phyloP scores from a whole-genome alignment of 2,329 filamentous ascomycete genomes.

The Berkeleyomyces basicola region DNA sequence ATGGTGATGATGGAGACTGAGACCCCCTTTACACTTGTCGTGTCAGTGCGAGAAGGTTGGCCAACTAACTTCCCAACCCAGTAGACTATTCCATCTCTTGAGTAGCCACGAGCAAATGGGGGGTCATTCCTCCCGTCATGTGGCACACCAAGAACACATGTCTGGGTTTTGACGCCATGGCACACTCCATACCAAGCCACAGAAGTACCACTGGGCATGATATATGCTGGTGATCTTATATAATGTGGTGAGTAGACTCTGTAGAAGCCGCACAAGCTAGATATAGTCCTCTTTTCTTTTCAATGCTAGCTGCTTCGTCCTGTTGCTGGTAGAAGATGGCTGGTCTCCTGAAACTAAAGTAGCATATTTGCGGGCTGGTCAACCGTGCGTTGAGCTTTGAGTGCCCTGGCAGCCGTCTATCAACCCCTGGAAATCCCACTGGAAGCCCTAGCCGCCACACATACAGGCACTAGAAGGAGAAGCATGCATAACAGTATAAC shows the following conservation, averaged over 20 bases:
- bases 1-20: not conserved
- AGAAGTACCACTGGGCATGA: not conserved
- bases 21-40: not conserved
- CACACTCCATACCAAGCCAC: not conserved
- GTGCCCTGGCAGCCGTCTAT: not conserved
- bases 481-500: too few species aligned
- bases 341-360: conserved; percentile 1
- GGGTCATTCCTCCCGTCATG: not conserved
- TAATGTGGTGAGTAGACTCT: too few species aligned
- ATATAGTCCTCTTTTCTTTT: not conserved
- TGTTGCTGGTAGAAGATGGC: not conserved
- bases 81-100: not conserved
- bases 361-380: not conserved
- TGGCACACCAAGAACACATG: not conserved
- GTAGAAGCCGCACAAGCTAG: not conserved
- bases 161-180: not conserved
- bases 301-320: not conserved
- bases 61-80: not conserved
- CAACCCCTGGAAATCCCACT: conserved; percentile 9
- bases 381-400: not conserved
- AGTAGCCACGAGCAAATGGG: not conserved
- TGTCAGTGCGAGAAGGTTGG: not conserved
- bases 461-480: not conserved
- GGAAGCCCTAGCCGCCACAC: conserved; percentile 7
- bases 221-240: not conserved